phyloP scores from a whole-genome alignment of 805 yeast genomes.

The Wickerhamiella alocasiicola region DNA sequence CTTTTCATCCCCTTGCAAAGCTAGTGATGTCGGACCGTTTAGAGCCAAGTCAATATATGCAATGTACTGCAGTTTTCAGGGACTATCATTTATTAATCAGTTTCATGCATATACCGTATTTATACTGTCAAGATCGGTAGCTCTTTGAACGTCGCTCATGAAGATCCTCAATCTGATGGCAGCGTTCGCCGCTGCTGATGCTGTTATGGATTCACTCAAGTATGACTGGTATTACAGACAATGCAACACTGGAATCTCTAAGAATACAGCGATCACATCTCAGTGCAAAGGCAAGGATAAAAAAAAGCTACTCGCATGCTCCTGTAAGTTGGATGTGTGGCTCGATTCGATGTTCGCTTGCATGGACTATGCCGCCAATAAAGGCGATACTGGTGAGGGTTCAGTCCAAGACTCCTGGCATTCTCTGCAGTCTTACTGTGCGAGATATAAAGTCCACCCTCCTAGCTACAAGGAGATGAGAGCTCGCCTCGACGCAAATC shows the following conservation, averaged over 20 bases:
- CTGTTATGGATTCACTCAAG: neutral
- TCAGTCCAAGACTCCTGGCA: slow-evolving; percentile 5
- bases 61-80: no score
- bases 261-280: slow-evolving; percentile 4
- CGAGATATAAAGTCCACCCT: neutral
- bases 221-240: slow-evolving; percentile 7
- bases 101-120: no score
- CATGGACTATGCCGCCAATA: neutral
- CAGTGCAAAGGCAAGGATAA: neutral
- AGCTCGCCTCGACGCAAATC: slow-evolving; percentile 1
- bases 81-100: no score
- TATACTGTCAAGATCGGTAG: no score
- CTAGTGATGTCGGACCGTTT: no score
- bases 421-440: neutral
- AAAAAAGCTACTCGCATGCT: neutral
- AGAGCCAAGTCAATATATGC: no score
- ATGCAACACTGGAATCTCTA: neutral
- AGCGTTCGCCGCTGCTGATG: neutral
- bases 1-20: no score
- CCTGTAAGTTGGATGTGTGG: slow-evolving; percentile 2
- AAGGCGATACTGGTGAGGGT: neutral
- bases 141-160: no score
- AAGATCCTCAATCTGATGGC: slow-evolving; percentile 2
- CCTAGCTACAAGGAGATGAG: neutral
- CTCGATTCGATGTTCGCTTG: slow-evolving; percentile 1